phyloP scores from a whole-genome alignment of 1,284 basidiomycete genomes.

The Coriolopsis trogii region DNA sequence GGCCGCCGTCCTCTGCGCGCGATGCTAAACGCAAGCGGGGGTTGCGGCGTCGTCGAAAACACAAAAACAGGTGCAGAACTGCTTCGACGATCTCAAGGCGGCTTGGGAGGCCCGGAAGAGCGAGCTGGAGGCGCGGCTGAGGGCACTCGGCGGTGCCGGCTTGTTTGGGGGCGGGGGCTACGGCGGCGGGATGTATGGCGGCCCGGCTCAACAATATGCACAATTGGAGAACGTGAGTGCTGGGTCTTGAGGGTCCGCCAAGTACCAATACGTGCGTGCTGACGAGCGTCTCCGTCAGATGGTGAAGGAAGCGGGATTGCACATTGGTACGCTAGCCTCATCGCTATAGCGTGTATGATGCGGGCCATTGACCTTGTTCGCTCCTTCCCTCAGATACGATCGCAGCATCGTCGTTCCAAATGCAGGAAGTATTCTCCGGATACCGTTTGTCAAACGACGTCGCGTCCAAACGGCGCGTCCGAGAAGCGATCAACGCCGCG shows the following conservation, averaged over 20 bases:
- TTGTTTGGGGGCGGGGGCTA: conserved; percentile 35
- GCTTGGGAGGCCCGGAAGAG: conserved; percentile 38
- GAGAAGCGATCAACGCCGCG: conserved; percentile 43
- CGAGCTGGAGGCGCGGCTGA: conserved; percentile 34
- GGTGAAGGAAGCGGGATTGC: conserved; percentile 36
- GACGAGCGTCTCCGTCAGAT: conserved; percentile 27
- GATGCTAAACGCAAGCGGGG: too few species aligned
- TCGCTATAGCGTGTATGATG: neutral
- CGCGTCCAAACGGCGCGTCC: conserved; percentile 42
- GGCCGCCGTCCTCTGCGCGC: too few species aligned
- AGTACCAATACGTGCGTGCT: neutral
- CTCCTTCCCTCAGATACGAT: conserved; percentile 33
- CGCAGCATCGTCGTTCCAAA: conserved; percentile 40
- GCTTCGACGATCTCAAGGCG: conserved; percentile 37
- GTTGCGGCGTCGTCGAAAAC: neutral
- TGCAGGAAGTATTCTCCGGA: conserved; percentile 39
- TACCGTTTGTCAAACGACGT: conserved; percentile 43
- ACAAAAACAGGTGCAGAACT: conserved; percentile 33
- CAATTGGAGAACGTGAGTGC: conserved; percentile 35
- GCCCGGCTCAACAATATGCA: conserved; percentile 36
- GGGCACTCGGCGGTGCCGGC: conserved; percentile 33
- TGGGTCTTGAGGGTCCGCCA: neutral
- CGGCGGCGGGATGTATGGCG: conserved; percentile 28
- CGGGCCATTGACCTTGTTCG: neutral
- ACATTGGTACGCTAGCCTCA: conserved; percentile 33